Evolutionary conservation across 768 basidiomycete species (phyloP), one percentile per base, ranked within the genome.

Genomic region (Inosperma sp.): DNA sequence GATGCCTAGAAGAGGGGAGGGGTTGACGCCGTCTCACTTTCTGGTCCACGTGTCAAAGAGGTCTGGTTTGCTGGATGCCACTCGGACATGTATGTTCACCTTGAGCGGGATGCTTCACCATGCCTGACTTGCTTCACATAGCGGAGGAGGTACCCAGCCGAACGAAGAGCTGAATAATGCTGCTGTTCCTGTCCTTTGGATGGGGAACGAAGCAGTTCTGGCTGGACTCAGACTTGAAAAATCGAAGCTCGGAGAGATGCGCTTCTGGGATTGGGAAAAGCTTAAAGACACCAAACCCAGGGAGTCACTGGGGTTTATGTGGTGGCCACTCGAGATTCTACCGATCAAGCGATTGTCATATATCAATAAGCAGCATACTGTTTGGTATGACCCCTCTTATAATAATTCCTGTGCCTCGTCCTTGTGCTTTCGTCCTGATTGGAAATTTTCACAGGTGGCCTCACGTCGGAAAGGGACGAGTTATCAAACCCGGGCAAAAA

Each of bases 11-110:
- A 45, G 10, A 17, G 16, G 13, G 30, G 6, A 19, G 19, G 5
- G 14, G 36, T 7, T n/a, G n/a, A n/a, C n/a, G n/a, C n/a, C 23
- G n/a, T 23, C 26, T 31, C 31, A 22, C 16, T 2, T 21, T 8
- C 30, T 12, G 33, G 4, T 16, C 52, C 56, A 2, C 57, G 60
- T 5, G 53, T 59, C 10, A 63, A 65, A 29, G 68, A 70, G 34
- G 68, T 68, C 4, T 69, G 57, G 57, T 58, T 58, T 50, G 54
- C 57, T 13, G 57, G 57, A 7, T 55, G 54, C 7, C 57, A 58
- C 42, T 65, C 65, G 0, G 68, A 70, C 37, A 60, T 68, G 67
- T 68, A 35, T 41, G 66, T 44, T 7, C n/a, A n/a, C n/a, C n/a
- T n/a, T n/a, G n/a, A n/a, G n/a, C n/a, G n/a, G n/a, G n/a, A n/a